Conservation (phyloP, 2,329 filamentous ascomycete species). For the Penicillium occitanis region DNA sequence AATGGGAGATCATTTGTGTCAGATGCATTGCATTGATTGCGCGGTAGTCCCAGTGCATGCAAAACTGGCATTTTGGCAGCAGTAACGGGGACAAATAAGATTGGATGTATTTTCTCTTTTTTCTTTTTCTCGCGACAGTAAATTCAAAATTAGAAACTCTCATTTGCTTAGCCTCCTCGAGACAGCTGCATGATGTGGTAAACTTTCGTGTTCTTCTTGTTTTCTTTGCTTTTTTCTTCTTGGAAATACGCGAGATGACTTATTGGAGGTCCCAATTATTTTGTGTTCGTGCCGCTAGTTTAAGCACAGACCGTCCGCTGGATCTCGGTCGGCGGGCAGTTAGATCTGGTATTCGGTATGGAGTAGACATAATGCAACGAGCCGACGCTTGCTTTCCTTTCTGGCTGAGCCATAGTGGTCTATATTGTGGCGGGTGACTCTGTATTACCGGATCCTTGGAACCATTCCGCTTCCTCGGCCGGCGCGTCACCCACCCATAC, state of each 20-base stretch:
- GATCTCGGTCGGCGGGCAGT: neutral
- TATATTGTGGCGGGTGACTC: neutral
- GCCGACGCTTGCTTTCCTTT: neutral
- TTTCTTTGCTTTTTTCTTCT: neutral
- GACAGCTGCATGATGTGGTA: neutral
- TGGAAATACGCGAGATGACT: neutral
- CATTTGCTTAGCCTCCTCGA: neutral
- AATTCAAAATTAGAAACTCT: neutral
- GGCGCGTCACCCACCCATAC: neutral
- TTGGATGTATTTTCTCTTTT: neutral
- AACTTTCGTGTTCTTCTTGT: neutral
- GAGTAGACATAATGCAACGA: neutral
- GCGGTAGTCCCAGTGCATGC: neutral
- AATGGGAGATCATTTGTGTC: neutral
- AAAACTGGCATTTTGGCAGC: neutral
- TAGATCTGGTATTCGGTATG: neutral
- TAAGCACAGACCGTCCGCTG: neutral
- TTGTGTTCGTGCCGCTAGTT: neutral
- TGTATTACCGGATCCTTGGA: neutral
- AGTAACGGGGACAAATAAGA: neutral
- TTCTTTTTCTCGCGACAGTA: neutral
- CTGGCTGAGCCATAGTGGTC: neutral
- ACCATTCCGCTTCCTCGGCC: neutral
- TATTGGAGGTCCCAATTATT: neutral
- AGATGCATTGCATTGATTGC: slow-evolving; percentile 2